These are phyloP conservation scores for Fusarium mundagurra DNA, from an alignment of 2,329 filamentous ascomycete genomes.

Conservation along the genomic window DNA sequence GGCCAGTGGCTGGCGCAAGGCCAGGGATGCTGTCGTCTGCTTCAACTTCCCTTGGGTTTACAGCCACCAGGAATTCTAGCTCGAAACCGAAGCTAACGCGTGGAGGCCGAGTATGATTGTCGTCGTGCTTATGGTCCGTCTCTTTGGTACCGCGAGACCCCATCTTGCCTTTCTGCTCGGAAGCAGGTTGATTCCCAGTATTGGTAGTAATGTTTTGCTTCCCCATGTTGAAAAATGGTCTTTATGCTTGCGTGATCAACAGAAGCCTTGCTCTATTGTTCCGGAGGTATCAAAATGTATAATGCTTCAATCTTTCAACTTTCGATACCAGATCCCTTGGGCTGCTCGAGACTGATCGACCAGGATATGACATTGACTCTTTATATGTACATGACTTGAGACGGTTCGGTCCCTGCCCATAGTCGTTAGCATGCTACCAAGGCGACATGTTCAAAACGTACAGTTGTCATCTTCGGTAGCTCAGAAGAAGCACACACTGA, in stretches of 20 bases:
- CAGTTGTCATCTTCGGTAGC: background rate
- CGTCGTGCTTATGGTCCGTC: background rate
- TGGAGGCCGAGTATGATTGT: conserved; percentile 24
- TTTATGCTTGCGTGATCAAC: background rate
- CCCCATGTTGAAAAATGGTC: background rate
- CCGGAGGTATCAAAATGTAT: background rate
- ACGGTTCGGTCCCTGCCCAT: background rate
- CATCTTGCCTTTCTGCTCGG: background rate
- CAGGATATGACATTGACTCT: background rate
- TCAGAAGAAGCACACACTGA: background rate
- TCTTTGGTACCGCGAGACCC: background rate
- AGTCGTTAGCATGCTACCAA: background rate
- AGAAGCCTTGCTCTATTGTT: background rate
- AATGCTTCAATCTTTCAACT: background rate
- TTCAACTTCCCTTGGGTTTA: background rate
- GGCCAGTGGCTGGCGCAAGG: background rate
- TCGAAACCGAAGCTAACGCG: conserved; percentile 36
- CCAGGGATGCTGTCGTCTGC: conserved; percentile 5
- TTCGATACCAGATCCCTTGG: background rate
- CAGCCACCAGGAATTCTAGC: conserved; percentile 30
- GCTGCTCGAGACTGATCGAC: background rate
- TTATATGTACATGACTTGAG: background rate
- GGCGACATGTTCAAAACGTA: background rate
- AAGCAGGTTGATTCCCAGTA: background rate
- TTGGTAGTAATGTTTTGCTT: background rate